Conservation (phyloP, 2,329 filamentous ascomycete genomes). For the Neofusicoccum cordaticola region DNA sequence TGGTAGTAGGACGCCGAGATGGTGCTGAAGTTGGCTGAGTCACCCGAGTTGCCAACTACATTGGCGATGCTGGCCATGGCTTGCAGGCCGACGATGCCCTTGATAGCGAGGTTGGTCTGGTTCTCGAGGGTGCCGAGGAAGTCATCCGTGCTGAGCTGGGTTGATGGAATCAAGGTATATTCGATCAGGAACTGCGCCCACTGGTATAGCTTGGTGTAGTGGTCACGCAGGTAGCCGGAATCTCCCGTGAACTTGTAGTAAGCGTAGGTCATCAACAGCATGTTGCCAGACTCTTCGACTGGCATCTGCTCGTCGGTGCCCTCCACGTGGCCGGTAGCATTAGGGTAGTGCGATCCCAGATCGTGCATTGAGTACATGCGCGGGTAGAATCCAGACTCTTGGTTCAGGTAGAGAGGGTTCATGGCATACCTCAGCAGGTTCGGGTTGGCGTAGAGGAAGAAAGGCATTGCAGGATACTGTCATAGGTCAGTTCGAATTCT, state of each 20-base stretch:
- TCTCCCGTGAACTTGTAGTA: slow-evolving; percentile 21
- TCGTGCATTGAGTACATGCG: slow-evolving; percentile 21
- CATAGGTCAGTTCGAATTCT: background rate
- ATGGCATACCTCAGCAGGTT: slow-evolving; percentile 13
- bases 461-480: slow-evolving; percentile 18
- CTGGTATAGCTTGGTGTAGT: slow-evolving; percentile 22
- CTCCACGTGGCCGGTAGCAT: slow-evolving; percentile 19
- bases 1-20: slow-evolving; percentile 21
- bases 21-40: slow-evolving; percentile 21
- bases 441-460: slow-evolving; percentile 19
- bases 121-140: slow-evolving; percentile 22
- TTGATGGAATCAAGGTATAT: slow-evolving; percentile 21
- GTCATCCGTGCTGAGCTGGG: slow-evolving; percentile 22
- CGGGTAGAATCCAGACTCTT: slow-evolving; percentile 22
- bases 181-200: slow-evolving; percentile 23
- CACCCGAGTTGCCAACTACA: slow-evolving; percentile 12
- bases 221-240: slow-evolving; percentile 14
- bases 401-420: slow-evolving; percentile 24
- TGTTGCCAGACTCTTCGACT: slow-evolving; percentile 21
- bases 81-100: slow-evolving; percentile 25
- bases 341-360: slow-evolving; percentile 18
- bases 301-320: slow-evolving; percentile 20
- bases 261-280: slow-evolving; percentile 20
- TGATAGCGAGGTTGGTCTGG: slow-evolving; percentile 27
- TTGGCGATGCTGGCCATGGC: slow-evolving; percentile 23